Evolutionary conservation across 495 filamentous ascomycete species (phyloP), one percentile per base, ranked within the genome.

Genomic region (Niebla homalea): DNA sequence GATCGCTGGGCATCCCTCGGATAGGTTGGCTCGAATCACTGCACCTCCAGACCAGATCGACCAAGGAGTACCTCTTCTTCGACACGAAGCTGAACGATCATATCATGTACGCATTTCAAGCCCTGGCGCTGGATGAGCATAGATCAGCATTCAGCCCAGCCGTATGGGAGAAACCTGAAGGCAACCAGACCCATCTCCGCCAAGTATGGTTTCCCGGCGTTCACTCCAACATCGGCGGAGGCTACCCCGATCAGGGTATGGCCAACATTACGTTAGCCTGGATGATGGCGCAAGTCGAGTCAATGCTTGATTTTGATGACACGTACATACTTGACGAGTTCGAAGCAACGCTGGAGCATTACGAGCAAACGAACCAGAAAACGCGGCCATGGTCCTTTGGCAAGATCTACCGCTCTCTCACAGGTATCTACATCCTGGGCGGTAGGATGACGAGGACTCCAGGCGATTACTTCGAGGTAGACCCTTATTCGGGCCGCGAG

Each of bases 201-300:
- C 76, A 80, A 57, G 66, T 68, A 25, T 79, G 76, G 75, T 80
- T 78, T 51, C 73, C 74, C 7, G 76, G 76, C 11, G 70, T 67
- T 3, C 75, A 80, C 50, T 63, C 65, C 29, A 72, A 75, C 45
- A 53, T 74, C 21, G 76, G 76, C 21, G 72, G 52, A 10, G 32
- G 75, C 2, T 62, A 60, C 21, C 18, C 47, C 11, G 67, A 72
- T 43, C 57, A 64, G 7, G 59, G 64, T 1, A 46, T 66, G 21
- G 46, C 67, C 6, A 64, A 73, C 36, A 70, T 75, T 22, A 57
- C 68, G 0, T 55, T 75, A 20, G 65, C 67, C 3, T 75, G 71
- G 71, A 74, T 75, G 71, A 64, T 74, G 16, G 51, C 63, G 22
- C 63, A 71, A 22, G 44, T 66, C 11, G 57, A 59, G 19, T 60